Base-by-base conservation (phyloP, 2,329 filamentous ascomycete genomes). In the Coniosporium tulheliwenetii region DNA sequence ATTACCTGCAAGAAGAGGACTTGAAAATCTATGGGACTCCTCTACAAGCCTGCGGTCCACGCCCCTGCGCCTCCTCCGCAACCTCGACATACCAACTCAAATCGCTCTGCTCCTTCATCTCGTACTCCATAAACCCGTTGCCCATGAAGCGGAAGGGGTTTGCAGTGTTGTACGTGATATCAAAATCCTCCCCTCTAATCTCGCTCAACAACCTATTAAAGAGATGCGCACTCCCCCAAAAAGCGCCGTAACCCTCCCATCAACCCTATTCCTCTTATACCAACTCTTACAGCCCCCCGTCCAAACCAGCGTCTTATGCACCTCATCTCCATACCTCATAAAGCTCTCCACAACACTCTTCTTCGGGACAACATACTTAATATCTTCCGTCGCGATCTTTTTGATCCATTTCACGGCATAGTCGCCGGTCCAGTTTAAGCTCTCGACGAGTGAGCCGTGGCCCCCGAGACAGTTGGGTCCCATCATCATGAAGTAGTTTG, bases 81-180 rank as follows among this genome's bases (percentile, higher is more conserved):
- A n/a, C n/a, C n/a, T n/a, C n/a, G n/a, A n/a, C n/a, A n/a, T n/a
- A n/a, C n/a, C n/a, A n/a, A n/a, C n/a, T n/a, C 30, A 40, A 30
- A 16, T 54, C 52, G 43, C 54, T 54, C 19, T 49, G 55, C 13
- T 56, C 55, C 10, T 60, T 51, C 49, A 59, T 53, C 45, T 67
- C 62, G 42, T 53, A 54, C 33, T 52, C 51, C 2, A 63, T 64
- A 44, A 64, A n/a, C n/a, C 67, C 66, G 50, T 69, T 69, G 0
- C 66, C 67, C 63, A 70, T 60, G 45, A 68, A 68, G 19, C 59
- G 44, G 47, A 64, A 70, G 12, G 57, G 52, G 48, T 70, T 70
- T n/a, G 47, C 42, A 12, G 55, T 61, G 36, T 57, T 53, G 45
- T 70, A 70, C 37, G 50, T 52, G 33, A 70, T 60, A 2, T 69